Evolutionary conservation across 2,329 filamentous ascomycete genomes (phyloP).

Genomic region (Pseudocercospora crystallina): DNA sequence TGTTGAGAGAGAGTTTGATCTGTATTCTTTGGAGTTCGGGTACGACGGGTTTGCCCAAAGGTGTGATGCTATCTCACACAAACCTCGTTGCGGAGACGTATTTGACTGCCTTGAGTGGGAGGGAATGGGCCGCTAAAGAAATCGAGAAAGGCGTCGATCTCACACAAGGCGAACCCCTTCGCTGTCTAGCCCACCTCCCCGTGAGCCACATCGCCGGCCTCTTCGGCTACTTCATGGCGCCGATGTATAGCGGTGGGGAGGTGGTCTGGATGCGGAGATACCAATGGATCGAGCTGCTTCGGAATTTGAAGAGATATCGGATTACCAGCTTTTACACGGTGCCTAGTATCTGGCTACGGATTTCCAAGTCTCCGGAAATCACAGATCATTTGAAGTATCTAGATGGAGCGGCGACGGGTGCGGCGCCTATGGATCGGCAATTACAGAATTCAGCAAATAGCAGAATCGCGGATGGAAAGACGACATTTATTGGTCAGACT

Average conservation of each 20-base stretch:
- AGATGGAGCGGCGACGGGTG: slow-evolving; percentile 39
- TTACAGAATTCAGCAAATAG: slow-evolving; percentile 42
- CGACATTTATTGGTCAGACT: slow-evolving; percentile 41
- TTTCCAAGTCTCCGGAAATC: slow-evolving; percentile 39
- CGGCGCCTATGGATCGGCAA: slow-evolving; percentile 40
- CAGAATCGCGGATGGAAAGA: slow-evolving; percentile 24
- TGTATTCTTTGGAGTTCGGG: slow-evolving; percentile 50
- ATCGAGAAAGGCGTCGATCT: slow-evolving; percentile 26
- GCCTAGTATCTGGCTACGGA: slow-evolving; percentile 40
- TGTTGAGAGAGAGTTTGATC: slow-evolving; percentile 48
- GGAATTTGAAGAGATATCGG: slow-evolving; percentile 36
- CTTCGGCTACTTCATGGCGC: slow-evolving; percentile 41
- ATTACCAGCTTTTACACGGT: slow-evolving; percentile 44
- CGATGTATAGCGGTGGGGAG: slow-evolving; percentile 35
- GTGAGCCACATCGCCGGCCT: slow-evolving; percentile 86
- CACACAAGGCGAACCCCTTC: not conserved
- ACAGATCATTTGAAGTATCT: slow-evolving; percentile 35
- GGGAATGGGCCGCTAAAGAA: slow-evolving; percentile 25
- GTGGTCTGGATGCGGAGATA: slow-evolving; percentile 44
- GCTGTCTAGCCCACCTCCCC: slow-evolving; percentile 66
- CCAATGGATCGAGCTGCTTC: slow-evolving; percentile 36
- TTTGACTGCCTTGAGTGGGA: slow-evolving; percentile 24
- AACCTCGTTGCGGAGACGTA: slow-evolving; percentile 32
- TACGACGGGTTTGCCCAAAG: slow-evolving; percentile 50
- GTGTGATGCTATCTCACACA: slow-evolving; percentile 30